Percentiles rank a stretch among this genome's conserved stretches.
These are phyloP conservation scores for Globisporangium echinulatum DNA, from an alignment of 352 stramenopile genomes.

Conservation along the genomic window DNA sequence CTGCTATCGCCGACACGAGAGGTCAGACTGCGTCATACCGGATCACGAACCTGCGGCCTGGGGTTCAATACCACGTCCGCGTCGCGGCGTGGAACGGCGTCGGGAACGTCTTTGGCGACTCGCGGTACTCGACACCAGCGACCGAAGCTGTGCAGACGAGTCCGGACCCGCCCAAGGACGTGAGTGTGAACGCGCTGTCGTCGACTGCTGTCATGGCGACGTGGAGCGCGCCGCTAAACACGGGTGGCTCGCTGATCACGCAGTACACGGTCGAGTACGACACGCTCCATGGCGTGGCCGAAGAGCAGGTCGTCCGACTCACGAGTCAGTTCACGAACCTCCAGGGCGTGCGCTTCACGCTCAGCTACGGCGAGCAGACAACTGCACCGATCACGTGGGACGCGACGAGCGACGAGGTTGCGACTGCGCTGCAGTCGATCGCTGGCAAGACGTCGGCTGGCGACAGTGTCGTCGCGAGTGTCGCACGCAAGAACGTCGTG, in stretches of 20 bases:
- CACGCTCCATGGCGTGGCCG: slow-evolving; percentile 38
- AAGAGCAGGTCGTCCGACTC: slow-evolving; percentile 54
- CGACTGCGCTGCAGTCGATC: slow-evolving; percentile 6
- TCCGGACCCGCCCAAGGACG: slow-evolving; percentile 39
- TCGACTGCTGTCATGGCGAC: slow-evolving; percentile 24
- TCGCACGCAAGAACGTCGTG: slow-evolving; percentile 37
- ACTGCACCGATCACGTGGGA: slow-evolving; percentile 32
- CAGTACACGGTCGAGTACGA: slow-evolving; percentile 59
- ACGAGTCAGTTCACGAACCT: slow-evolving; percentile 30
- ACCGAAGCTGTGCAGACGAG: slow-evolving; percentile 25
- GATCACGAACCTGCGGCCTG: slow-evolving; percentile 24
- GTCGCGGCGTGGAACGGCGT: slow-evolving; percentile 94
- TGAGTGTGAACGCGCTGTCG: slow-evolving; percentile 37
- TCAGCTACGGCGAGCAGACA: slow-evolving; percentile 14
- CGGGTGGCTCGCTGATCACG: slow-evolving; percentile 33
- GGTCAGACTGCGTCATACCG: slow-evolving; percentile 21
- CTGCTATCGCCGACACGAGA: slow-evolving; percentile 16
- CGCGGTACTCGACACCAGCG: slow-evolving; percentile 76
- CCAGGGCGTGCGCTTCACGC: slow-evolving; percentile 24
- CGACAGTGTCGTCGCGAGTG: slow-evolving; percentile 11
- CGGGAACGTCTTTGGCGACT: slow-evolving; percentile 74
- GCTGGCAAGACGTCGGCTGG: neutral
- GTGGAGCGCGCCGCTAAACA: slow-evolving; percentile 55
- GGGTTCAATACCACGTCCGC: slow-evolving; percentile 76
- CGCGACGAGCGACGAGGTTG: slow-evolving; percentile 26